Evolutionary conservation across 345 rosid genomes (phyloP).

Genomic region (Moricandia arvensis): DNA sequence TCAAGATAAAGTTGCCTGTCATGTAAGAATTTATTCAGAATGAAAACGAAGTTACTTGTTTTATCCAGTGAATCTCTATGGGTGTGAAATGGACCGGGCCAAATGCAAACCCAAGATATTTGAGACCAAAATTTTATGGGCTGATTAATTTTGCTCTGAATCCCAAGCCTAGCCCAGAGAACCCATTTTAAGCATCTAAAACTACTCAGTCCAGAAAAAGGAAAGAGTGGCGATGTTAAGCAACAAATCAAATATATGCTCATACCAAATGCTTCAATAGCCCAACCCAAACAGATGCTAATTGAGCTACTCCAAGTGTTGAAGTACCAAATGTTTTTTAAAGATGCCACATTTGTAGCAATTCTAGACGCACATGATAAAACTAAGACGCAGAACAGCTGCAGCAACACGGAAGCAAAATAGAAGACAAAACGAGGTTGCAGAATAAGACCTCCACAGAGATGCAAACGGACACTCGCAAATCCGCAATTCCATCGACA

Average conservation of each 20-base stretch:
- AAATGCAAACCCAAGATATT: background rate
- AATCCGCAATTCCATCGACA: slow-evolving; percentile 9
- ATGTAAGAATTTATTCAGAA: background rate
- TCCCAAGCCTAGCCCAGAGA: background rate
- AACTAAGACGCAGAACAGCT: slow-evolving; percentile 19
- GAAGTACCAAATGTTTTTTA: slow-evolving; percentile 1
- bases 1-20: background rate
- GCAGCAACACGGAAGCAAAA: slow-evolving; percentile 6
- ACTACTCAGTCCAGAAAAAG: background rate
- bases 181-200: background rate
- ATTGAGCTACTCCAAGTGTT: background rate
- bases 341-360: slow-evolving; percentile 28
- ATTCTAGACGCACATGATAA: slow-evolving; percentile 7
- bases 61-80: background rate
- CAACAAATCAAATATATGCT: background rate
- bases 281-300: slow-evolving; percentile 17
- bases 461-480: background rate
- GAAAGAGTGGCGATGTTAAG: background rate
- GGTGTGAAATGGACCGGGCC: background rate
- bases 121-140: background rate
- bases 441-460: slow-evolving; percentile 23
- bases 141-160: background rate
- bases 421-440: slow-evolving; percentile 4
- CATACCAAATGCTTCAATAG: slow-evolving; percentile 18
- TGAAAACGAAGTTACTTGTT: background rate